phyloP scores from a whole-genome alignment of 345 rosid species.

The Lepidium sativum region DNA sequence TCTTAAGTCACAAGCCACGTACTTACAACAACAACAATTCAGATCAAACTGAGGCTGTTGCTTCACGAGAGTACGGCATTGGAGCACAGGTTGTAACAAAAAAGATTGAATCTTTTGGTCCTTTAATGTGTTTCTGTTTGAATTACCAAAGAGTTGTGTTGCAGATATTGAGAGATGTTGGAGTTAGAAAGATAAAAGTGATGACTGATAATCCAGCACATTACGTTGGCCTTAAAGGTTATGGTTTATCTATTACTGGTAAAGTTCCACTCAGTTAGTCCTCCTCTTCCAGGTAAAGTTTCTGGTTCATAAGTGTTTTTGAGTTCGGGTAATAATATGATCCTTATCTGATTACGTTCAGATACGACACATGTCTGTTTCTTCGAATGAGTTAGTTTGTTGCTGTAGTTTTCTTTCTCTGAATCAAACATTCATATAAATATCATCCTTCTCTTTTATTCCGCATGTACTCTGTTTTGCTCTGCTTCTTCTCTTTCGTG shows the following conservation, averaged over 20 bases:
- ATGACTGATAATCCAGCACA: conserved; percentile 77
- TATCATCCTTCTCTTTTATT: too few species aligned
- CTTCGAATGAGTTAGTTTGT: not conserved
- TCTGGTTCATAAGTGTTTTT: conserved; percentile 7
- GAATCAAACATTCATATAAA: too few species aligned
- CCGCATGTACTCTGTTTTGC: too few species aligned
- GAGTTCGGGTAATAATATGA: not conserved
- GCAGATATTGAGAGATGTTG: conserved; percentile 72
- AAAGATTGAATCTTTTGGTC: not conserved
- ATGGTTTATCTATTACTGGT: conserved; percentile 28
- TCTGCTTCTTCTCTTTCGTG: too few species aligned
- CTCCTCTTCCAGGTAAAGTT: not conserved
- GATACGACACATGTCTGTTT: not conserved
- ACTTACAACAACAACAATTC: conserved; percentile 61
- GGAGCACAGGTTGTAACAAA: conserved; percentile 81
- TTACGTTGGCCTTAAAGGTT: conserved; percentile 31
- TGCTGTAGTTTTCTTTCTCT: too few species aligned
- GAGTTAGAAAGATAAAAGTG: conserved; percentile 72
- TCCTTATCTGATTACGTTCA: not conserved
- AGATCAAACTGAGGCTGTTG: conserved; percentile 68
- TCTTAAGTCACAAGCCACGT: conserved; percentile 75
- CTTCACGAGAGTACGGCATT: conserved; percentile 78
- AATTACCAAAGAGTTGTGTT: not conserved
- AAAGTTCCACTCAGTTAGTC: conserved; percentile 19
- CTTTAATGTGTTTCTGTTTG: not conserved